Percentiles rank a stretch among this genome's conserved stretches.
Conservation (phyloP, 2,329 filamentous ascomycete species). For the Plenodomus biglobosus region DNA sequence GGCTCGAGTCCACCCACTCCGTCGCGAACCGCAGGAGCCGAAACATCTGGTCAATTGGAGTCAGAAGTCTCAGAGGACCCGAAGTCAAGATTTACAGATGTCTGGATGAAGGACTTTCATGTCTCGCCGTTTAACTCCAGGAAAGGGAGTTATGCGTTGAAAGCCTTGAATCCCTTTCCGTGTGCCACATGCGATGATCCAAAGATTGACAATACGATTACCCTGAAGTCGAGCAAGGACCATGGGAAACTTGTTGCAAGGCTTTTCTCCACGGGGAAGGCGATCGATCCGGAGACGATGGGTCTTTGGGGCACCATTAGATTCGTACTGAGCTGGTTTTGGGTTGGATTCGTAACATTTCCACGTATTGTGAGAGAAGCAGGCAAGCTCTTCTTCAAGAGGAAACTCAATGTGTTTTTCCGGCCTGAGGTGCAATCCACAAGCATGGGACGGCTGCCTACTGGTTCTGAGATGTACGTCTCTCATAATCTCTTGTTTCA, state of each 20-base stretch:
- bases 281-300: conserved; percentile 56
- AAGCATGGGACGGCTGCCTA: conserved; percentile 59
- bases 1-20: conserved; percentile 36
- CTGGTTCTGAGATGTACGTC: conserved; percentile 50
- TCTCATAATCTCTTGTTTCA: not conserved
- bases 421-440: conserved; percentile 62
- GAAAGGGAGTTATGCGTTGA: conserved; percentile 52
- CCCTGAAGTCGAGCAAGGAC: conserved; percentile 61
- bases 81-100: conserved; percentile 49
- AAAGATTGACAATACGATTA: conserved; percentile 62
- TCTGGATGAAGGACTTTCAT: conserved; percentile 72
- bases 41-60: conserved; percentile 3
- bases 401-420: conserved; percentile 64
- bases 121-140: conserved; percentile 72
- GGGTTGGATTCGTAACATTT: conserved; percentile 67
- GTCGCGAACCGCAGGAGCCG: conserved; percentile 8
- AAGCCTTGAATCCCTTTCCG: conserved; percentile 50
- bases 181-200: conserved; percentile 30
- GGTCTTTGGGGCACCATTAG: conserved; percentile 45
- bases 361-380: conserved; percentile 67
- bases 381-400: conserved; percentile 57
- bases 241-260: conserved; percentile 64
- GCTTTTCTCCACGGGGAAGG: conserved; percentile 56
- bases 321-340: conserved; percentile 64
- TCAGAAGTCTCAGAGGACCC: conserved; percentile 1